Conservation (phyloP, 2,329 filamentous ascomycete species). For the Thielaviopsis euricoi region DNA sequence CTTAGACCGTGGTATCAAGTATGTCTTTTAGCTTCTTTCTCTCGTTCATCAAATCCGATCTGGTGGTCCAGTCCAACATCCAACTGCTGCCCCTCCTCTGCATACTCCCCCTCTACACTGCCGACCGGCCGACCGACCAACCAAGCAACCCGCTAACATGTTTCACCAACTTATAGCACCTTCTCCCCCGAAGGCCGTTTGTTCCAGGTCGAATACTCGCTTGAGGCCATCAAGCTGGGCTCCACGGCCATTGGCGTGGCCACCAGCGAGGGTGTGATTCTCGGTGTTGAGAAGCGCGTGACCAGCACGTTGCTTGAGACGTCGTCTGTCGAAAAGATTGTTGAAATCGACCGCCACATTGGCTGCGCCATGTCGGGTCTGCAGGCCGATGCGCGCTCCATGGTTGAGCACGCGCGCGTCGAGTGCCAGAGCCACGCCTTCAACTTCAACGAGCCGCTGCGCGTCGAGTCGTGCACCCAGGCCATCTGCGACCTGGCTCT, state of each 20-base stretch:
- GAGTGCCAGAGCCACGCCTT: constrained; percentile 95
- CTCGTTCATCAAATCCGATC: neutral
- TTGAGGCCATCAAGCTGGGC: constrained; percentile 98
- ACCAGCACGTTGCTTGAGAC: constrained; percentile 95
- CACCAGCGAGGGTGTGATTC: constrained; percentile 84
- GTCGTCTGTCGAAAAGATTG: constrained; percentile 97
- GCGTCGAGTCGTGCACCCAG: constrained; percentile 95
- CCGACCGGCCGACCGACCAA: neutral
- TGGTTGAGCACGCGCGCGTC: constrained; percentile 96
- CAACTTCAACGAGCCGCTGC: constrained; percentile 90
- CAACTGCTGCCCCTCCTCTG: neutral
- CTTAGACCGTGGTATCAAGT: constrained; percentile 99
- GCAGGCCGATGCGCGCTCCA: constrained; percentile 91
- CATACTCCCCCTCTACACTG: neutral
- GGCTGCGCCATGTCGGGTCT: constrained; percentile 97
- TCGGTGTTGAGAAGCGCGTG: constrained; percentile 97
- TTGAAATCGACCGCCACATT: constrained; percentile 97
- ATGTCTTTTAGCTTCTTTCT: constrained; percentile 24
- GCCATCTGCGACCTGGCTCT: constrained; percentile 95
- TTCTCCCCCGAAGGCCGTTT: constrained; percentile 99
- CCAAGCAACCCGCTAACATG: neutral
- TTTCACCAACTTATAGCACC: constrained; percentile 42
- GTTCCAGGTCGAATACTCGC: constrained; percentile 99
- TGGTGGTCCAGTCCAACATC: neutral
- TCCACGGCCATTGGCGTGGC: constrained; percentile 96